Conservation (phyloP, 2,329 filamentous ascomycete species). For the Aspergillus sp. region DNA sequence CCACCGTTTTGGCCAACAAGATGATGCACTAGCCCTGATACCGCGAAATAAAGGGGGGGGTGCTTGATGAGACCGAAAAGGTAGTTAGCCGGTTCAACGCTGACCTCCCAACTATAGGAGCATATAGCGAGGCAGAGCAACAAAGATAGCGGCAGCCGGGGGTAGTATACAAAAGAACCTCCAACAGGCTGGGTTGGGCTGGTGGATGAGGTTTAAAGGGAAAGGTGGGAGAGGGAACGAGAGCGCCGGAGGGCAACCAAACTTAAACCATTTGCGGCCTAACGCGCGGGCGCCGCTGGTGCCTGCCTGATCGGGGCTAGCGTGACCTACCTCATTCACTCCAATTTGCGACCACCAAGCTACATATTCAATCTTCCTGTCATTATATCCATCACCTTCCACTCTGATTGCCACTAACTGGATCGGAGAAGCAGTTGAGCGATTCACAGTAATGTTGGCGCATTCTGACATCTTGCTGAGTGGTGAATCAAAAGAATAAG, state of each 20-base stretch:
- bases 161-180: neutral
- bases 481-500: neutral
- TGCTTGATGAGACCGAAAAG: neutral
- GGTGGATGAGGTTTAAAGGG: neutral
- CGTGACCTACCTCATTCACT: slow-evolving; percentile 8
- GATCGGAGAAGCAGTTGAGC: no score
- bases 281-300: slow-evolving; percentile 20
- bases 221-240: slow-evolving; percentile 4
- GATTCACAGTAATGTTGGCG: neutral
- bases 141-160: neutral
- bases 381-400: no score
- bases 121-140: neutral
- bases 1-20: neutral
- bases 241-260: slow-evolving; percentile 17
- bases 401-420: no score
- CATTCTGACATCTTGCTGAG: neutral
- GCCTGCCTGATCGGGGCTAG: slow-evolving; percentile 27
- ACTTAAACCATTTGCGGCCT: slow-evolving; percentile 25
- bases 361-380: neutral
- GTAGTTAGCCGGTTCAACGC: neutral
- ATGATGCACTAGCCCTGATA: neutral
- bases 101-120: neutral
- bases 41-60: neutral
- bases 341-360: neutral
- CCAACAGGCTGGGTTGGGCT: neutral